phyloP scores from a whole-genome alignment of 192 early-diverging fungal species.

The Coemansia pectinata region DNA sequence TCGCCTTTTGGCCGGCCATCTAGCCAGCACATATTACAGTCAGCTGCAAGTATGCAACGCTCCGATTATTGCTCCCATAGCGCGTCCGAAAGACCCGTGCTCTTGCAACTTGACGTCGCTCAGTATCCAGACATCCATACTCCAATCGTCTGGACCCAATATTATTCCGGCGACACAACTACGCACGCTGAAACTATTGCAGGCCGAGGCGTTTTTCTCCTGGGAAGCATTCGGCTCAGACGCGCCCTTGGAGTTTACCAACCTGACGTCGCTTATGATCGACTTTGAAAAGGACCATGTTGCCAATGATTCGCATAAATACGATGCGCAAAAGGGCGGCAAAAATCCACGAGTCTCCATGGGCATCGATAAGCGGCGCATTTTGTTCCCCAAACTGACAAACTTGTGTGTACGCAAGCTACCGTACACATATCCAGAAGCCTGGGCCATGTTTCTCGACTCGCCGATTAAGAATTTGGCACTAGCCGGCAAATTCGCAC shows the following conservation, averaged over 20 bases:
- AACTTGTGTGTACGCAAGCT: conserved; percentile 18
- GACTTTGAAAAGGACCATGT: conserved; percentile 40
- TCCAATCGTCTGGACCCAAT: conserved; percentile 4
- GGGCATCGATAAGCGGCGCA: conserved; percentile 21
- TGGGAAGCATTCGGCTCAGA: conserved; percentile 30
- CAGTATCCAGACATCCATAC: conserved; percentile 21
- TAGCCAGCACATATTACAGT: conserved; percentile 2
- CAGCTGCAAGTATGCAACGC: conserved; percentile 9
- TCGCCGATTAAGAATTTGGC: conserved; percentile 24
- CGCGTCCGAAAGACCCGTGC: background rate
- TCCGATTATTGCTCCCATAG: background rate
- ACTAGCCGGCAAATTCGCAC: conserved; percentile 32
- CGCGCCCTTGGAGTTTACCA: conserved; percentile 7
- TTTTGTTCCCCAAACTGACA: conserved; percentile 17
- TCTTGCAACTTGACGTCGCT: conserved; percentile 9
- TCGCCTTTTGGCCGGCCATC: conserved; percentile 6
- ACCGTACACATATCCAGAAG: conserved; percentile 34
- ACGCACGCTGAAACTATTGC: conserved; percentile 16
- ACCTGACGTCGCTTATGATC: conserved; percentile 23
- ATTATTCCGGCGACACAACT: conserved; percentile 7
- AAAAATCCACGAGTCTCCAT: conserved; percentile 25
- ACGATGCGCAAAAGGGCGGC: conserved; percentile 15
- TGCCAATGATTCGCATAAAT: conserved; percentile 21
- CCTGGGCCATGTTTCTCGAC: conserved; percentile 43
- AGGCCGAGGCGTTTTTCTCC: conserved; percentile 34